These are phyloP conservation scores for Allantophomopsis lycopodina DNA, from an alignment of 2,329 filamentous ascomycete species.

Conservation along the genomic window DNA sequence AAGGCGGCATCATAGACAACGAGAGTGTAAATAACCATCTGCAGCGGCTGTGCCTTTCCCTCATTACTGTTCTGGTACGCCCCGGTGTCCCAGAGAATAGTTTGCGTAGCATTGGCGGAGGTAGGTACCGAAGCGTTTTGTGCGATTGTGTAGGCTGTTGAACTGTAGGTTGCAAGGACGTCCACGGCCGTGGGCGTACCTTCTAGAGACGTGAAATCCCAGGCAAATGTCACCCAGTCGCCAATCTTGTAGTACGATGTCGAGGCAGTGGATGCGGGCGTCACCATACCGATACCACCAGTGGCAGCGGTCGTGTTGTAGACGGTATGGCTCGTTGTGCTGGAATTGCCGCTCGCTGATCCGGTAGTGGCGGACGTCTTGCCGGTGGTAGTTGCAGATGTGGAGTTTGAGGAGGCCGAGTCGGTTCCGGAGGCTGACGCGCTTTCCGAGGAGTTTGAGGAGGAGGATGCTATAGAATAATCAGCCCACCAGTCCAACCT, in stretches of 20 bases:
- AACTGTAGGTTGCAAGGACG: slow-evolving; percentile 40
- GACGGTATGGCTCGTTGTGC: too few relatives aligned
- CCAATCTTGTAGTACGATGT: slow-evolving; percentile 45
- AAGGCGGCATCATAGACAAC: slow-evolving; percentile 46
- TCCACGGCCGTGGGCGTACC: slow-evolving; percentile 46
- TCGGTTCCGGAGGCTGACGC: slow-evolving; percentile 2
- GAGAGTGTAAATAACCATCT: slow-evolving; percentile 43
- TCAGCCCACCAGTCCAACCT: background rate
- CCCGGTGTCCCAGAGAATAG: slow-evolving; percentile 36
- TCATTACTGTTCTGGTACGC: slow-evolving; percentile 29
- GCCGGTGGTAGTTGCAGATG: background rate
- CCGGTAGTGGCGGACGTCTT: too few relatives aligned
- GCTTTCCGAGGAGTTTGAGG: slow-evolving; percentile 2
- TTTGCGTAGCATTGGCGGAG: slow-evolving; percentile 28
- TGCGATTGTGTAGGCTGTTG: slow-evolving; percentile 42
- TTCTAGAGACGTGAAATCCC: slow-evolving; percentile 51
- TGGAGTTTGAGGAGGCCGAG: background rate
- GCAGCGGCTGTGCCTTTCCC: slow-evolving; percentile 25
- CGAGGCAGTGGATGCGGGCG: slow-evolving; percentile 29
- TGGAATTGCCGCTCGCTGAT: too few relatives aligned
- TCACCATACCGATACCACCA: slow-evolving; percentile 38
- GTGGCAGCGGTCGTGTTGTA: slow-evolving; percentile 14
- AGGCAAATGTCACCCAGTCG: slow-evolving; percentile 42
- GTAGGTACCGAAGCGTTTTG: slow-evolving; percentile 46
- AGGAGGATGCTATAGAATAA: slow-evolving; percentile 2